Percentiles rank a stretch among this genome's conserved stretches.
phyloP scores from a whole-genome alignment of 129 eudicot species.

The Flaveria trinervia region DNA sequence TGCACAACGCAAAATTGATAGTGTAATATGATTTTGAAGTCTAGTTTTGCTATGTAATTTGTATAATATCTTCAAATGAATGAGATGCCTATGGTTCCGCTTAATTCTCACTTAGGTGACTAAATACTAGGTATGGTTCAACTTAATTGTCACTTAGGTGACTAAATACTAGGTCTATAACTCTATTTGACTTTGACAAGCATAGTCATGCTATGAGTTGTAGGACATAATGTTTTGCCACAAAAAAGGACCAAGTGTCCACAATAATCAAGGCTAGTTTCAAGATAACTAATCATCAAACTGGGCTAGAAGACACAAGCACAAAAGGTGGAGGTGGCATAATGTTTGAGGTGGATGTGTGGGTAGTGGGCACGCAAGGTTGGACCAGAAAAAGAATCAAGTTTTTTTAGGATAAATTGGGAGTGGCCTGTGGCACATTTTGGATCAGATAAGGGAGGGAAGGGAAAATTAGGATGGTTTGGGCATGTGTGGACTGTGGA shows the following conservation, averaged over 20 bases:
- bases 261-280: not conserved
- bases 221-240: not conserved
- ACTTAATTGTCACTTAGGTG: slow-evolving; percentile 2
- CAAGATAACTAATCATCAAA: slow-evolving; percentile 1
- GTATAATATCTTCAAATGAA: not conserved
- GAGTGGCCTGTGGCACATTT: no score
- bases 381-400: no score
- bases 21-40: not conserved
- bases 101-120: slow-evolving; percentile 11
- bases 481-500: no score
- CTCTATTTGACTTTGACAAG: not conserved
- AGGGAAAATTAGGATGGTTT: no score
- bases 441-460: no score
- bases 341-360: no score
- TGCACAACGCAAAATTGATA: not conserved
- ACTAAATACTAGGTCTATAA: slow-evolving; percentile 9
- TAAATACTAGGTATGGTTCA: not conserved
- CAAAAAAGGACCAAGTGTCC: not conserved
- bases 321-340: no score
- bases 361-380: no score
- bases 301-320: no score
- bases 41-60: not conserved
- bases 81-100: not conserved
- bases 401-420: no score
- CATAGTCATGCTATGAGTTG: not conserved